Conservation (phyloP, 768 basidiomycete species). For the Pleurotus sapidus region DNA sequence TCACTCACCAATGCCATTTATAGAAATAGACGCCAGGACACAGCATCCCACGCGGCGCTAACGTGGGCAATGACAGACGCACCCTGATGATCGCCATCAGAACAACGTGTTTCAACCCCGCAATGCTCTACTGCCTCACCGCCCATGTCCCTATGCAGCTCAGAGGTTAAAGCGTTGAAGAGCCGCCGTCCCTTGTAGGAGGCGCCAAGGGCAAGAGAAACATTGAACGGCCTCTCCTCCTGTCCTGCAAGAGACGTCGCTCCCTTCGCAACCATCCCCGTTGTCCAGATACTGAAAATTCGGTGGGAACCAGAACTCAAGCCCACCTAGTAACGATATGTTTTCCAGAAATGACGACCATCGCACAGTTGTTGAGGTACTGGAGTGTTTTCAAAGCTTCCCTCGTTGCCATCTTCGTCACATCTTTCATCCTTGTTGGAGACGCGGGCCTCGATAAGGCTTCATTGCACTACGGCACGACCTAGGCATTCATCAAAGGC, state of each 20-base stretch:
- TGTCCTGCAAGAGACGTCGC: too few species aligned
- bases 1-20: background rate
- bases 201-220: too few species aligned
- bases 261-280: constrained; percentile 8
- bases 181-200: too few species aligned
- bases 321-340: background rate
- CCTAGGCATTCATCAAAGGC: background rate
- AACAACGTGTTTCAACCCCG: background rate
- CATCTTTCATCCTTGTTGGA: background rate
- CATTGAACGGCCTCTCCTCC: too few species aligned
- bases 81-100: constrained; percentile 5
- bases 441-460: constrained; percentile 1
- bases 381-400: background rate
- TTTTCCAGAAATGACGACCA: constrained; percentile 3
- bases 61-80: background rate
- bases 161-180: background rate
- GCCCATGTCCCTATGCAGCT: background rate
- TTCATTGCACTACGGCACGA: background rate
- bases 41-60: constrained; percentile 7
- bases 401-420: background rate
- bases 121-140: background rate
- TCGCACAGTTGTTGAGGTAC: constrained; percentile 5
- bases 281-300: constrained; percentile 7
- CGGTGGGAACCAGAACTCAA: background rate
- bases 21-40: background rate